Percentiles rank a stretch among this genome's conserved stretches.
Evolutionary conservation across 2,329 filamentous ascomycete species (phyloP).

Genomic region (Calonectria crousiana): DNA sequence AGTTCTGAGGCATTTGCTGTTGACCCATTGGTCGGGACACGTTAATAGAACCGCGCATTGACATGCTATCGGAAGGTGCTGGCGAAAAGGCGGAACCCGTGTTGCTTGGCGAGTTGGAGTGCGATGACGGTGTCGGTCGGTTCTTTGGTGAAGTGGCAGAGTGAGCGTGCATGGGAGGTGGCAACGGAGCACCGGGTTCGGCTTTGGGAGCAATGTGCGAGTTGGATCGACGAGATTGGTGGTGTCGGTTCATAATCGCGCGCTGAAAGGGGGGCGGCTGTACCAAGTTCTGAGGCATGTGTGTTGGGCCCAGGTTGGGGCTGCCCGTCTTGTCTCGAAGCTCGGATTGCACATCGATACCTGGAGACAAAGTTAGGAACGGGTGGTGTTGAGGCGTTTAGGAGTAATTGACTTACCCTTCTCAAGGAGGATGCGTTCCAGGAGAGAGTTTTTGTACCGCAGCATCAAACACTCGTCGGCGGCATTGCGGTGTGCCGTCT

Average conservation of each 20-base stretch:
- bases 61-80: constrained; percentile 61
- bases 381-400: background rate
- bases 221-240: constrained; percentile 78
- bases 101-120: constrained; percentile 70
- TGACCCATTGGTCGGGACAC: constrained; percentile 48
- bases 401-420: constrained; percentile 75
- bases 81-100: constrained; percentile 59
- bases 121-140: constrained; percentile 86
- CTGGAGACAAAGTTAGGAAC: constrained; percentile 56
- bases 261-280: constrained; percentile 83
- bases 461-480: constrained; percentile 98
- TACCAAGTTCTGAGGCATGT: constrained; percentile 75
- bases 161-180: constrained; percentile 60
- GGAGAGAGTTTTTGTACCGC: constrained; percentile 96
- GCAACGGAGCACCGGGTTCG: constrained; percentile 65
- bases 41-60: constrained; percentile 56
- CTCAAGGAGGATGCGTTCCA: constrained; percentile 95
- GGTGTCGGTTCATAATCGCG: constrained; percentile 84
- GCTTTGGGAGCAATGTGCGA: constrained; percentile 82
- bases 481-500: constrained; percentile 93
- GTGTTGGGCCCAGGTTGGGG: constrained; percentile 79
- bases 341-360: constrained; percentile 97
- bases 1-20: constrained; percentile 40
- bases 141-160: constrained; percentile 75
- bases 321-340: constrained; percentile 92